Percentiles rank a stretch among this genome's conserved stretches.
Conservation (phyloP, 805 yeast species). For the Pichia scutulata region DNA sequence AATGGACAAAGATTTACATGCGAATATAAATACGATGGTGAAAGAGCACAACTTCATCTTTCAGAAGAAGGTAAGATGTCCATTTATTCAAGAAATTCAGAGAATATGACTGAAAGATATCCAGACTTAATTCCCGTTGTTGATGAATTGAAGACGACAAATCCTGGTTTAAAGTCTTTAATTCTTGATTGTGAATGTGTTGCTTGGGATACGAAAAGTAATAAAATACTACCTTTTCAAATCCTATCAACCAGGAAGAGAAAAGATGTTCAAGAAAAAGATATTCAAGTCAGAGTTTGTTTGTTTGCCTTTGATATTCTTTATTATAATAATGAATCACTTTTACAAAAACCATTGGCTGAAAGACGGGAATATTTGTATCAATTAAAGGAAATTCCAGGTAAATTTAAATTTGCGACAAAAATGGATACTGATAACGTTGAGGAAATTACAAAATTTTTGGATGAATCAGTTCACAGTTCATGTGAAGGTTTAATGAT, state of each 20-base stretch:
- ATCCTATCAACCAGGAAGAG: constrained; percentile 88
- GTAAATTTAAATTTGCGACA: constrained; percentile 78
- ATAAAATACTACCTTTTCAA: constrained; percentile 90
- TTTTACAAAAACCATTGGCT: constrained; percentile 56
- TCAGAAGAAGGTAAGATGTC: constrained; percentile 56
- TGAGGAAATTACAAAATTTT: constrained; percentile 70
- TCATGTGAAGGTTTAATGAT: constrained; percentile 97
- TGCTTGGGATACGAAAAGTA: constrained; percentile 79
- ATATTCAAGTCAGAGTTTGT: constrained; percentile 86
- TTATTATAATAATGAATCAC: constrained; percentile 63
- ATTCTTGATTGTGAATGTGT: constrained; percentile 96
- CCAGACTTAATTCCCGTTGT: constrained; percentile 79
- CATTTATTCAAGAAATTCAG: constrained; percentile 90
- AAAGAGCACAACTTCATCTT: constrained; percentile 89
- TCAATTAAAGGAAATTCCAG: constrained; percentile 53
- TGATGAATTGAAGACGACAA: constrained; percentile 33
- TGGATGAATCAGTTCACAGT: constrained; percentile 84
- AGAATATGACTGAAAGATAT: constrained; percentile 92
- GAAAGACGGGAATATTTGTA: constrained; percentile 62
- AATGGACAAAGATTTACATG: constrained; percentile 83
- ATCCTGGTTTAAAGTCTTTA: constrained; percentile 41
- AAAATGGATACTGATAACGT: constrained; percentile 59
- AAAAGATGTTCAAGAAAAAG: constrained; percentile 81
- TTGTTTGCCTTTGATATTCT: constrained; percentile 86
- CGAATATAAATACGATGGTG: constrained; percentile 97